Evolutionary conservation across 768 basidiomycete genomes (phyloP).

Genomic region (Boletus sp.): DNA sequence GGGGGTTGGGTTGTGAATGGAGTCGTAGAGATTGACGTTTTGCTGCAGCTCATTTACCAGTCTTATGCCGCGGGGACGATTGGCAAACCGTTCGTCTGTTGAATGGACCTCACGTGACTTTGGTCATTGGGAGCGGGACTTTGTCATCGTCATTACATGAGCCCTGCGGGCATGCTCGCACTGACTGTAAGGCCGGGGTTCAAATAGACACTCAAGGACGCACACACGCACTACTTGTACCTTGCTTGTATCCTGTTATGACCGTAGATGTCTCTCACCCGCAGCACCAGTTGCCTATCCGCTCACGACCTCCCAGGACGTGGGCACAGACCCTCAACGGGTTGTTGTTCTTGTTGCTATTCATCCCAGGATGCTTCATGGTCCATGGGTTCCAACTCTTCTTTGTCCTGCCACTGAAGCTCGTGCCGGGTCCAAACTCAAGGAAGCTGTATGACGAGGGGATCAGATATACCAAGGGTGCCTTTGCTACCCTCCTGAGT

Average conservation of each 20-base stretch:
- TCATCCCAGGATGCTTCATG: conserved; percentile 63
- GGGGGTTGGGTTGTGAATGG: background rate
- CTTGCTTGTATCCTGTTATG: conserved; percentile 14
- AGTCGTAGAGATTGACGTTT: background rate
- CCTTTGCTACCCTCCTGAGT: conserved; percentile 76
- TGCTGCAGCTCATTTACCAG: conserved; percentile 41
- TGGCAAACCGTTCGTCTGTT: conserved; percentile 43
- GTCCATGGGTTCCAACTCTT: conserved; percentile 72
- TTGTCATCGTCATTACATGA: conserved; percentile 20
- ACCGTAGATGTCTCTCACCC: conserved; percentile 10
- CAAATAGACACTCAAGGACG: conserved; percentile 13
- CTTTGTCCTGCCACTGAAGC: conserved; percentile 61
- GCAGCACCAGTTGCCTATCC: conserved; percentile 49
- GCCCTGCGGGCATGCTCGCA: background rate
- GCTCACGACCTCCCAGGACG: conserved; percentile 47
- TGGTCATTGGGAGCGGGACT: conserved; percentile 1
- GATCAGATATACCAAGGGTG: conserved; percentile 77
- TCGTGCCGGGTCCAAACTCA: conserved; percentile 59
- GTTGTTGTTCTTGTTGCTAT: conserved; percentile 51
- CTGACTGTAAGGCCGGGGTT: background rate
- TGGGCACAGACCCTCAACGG: conserved; percentile 52
- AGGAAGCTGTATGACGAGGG: conserved; percentile 60
- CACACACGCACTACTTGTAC: background rate
- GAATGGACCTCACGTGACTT: conserved; percentile 27
- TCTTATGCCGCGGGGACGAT: conserved; percentile 38